Percentiles rank a stretch among this genome's conserved stretches.
phyloP scores from a whole-genome alignment of 257 asterid species.

The Prunella vulgaris region DNA sequence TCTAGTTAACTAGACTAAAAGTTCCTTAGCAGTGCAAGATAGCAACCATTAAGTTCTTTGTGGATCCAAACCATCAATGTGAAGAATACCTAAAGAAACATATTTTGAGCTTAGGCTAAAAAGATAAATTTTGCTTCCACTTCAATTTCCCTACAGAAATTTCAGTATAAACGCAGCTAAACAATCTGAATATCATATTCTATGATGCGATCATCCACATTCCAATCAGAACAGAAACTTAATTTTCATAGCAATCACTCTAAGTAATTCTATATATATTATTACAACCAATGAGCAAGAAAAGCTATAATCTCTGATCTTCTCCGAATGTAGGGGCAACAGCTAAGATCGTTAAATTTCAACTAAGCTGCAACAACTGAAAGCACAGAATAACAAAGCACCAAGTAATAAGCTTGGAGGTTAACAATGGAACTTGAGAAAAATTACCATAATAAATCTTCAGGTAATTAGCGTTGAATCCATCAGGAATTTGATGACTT shows the following conservation, averaged over 20 bases:
- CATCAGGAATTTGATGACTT: conserved; percentile 37
- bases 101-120: not conserved
- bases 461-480: conserved; percentile 64
- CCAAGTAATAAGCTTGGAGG: not conserved
- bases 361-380: not conserved
- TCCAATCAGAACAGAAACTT: not conserved
- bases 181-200: not conserved
- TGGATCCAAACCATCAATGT: no score
- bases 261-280: not conserved
- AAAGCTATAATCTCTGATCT: not conserved
- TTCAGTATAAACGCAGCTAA: not conserved
- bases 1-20: no score
- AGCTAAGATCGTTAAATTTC: not conserved
- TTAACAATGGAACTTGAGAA: not conserved
- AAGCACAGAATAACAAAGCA: not conserved
- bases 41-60: no score
- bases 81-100: not conserved
- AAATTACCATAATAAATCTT: conserved; percentile 60
- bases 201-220: not conserved
- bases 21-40: no score
- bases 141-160: not conserved
- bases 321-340: not conserved
- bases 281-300: not conserved
- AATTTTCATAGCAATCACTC: not conserved
- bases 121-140: not conserved